Base-by-base conservation (phyloP, 2,329 filamentous ascomycete genomes). In the Chaetomiaceae sp. region DNA sequence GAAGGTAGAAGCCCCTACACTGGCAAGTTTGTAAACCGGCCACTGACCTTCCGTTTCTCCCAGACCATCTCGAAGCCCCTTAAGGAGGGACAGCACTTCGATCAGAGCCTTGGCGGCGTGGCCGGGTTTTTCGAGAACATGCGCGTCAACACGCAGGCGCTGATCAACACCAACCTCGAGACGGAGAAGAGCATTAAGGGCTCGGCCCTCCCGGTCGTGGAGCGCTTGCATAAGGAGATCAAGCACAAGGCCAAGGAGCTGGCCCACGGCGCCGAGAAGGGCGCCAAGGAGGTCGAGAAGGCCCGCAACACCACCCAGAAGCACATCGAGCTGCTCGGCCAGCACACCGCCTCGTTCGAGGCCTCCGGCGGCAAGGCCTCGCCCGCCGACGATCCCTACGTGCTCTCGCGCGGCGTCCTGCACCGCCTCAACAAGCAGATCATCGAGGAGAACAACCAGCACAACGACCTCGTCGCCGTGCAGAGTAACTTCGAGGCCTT, bases 241-340 rank as follows among this genome's bases (percentile, higher is more conserved):
- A 98, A 97, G 77, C 83, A 86, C 71, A 97, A 97, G 73, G 76
- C 80, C 53, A 97, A 97, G 73, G 90, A 96, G 68, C 77, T 98
- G 40, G 76, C 79, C 35, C 76, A 81, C 51, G 90, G 91, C 8
- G 88, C 86, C 18, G 78, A 82, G 51, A 95, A 94, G 73, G 79
- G 83, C 14, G 81, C 86, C 56, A 98, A 97, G 71, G 81, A 88
- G 41, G 89, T 98, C 18, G 88, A 95, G 52, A 96, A 95, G 72
- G 83, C 88, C 8, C 86, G 91, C 50, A 81, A 82, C 58, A 72
- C 70, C 6, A 96, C 91, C 0, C 91, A 98, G 71, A 96, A 95
- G 72, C 88, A 96, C 57, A 95, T 98, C 53, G 91, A 98, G 70
- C 77, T 95, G 19, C 81, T 98, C 1, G 90, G 88, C 32, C 86